Conservation (phyloP, 352 stramenopile species). For the Globisporangium canariense region DNA sequence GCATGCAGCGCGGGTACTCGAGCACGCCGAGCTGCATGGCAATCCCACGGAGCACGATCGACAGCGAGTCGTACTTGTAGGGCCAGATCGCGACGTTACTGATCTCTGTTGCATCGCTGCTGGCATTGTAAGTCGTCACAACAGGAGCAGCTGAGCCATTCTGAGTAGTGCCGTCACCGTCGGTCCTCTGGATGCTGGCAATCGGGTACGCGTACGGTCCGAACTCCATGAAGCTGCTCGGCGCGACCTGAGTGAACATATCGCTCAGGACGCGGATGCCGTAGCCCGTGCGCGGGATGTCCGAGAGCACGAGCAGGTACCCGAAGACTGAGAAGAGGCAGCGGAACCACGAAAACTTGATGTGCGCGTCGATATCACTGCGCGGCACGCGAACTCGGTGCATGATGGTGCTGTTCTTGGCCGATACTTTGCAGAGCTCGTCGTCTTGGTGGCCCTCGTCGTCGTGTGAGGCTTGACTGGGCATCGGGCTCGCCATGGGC, state of each 20-base stretch:
- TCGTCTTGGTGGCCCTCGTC: background rate
- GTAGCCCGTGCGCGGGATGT: constrained; percentile 50
- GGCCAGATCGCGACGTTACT: constrained; percentile 18
- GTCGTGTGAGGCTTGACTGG: background rate
- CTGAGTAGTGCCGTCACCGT: background rate
- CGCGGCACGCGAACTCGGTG: background rate
- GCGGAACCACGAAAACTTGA: constrained; percentile 26
- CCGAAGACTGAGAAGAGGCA: constrained; percentile 30
- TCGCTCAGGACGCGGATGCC: constrained; percentile 16
- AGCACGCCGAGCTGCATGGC: constrained; percentile 21
- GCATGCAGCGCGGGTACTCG: constrained; percentile 28
- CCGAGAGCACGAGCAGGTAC: constrained; percentile 32
- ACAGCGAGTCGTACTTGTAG: constrained; percentile 34
- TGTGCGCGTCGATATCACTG: constrained; percentile 25
- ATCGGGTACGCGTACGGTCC: constrained; percentile 41
- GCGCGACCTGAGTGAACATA: constrained; percentile 19
- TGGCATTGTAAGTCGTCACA: constrained; percentile 1
- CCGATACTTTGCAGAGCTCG: background rate
- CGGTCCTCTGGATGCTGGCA: constrained; percentile 20
- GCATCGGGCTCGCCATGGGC: background rate
- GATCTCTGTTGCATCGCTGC: constrained; percentile 10
- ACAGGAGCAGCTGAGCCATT: background rate
- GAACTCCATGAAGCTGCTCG: constrained; percentile 26
- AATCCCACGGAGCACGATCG: constrained; percentile 20
- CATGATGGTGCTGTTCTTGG: background rate